Conservation (phyloP, 2,329 filamentous ascomycete species). For the Penicillium glabrum region DNA sequence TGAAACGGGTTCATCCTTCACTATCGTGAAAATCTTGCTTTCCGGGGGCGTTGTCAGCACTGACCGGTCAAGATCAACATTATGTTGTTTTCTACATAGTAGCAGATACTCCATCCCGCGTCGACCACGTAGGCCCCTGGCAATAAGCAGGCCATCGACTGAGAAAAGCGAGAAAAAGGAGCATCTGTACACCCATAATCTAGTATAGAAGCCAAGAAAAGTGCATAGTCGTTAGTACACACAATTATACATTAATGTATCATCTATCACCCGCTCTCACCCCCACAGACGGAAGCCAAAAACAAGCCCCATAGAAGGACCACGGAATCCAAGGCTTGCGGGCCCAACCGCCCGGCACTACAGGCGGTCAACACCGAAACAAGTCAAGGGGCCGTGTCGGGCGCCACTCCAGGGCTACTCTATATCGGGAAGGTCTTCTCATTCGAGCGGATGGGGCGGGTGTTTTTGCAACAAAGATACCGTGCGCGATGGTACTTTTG, state of each 20-base stretch:
- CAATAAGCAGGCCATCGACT: background rate
- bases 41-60: background rate
- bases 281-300: background rate
- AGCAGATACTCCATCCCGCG: background rate
- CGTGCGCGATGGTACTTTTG: conserved; percentile 1
- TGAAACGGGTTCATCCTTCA: background rate
- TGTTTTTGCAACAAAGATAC: background rate
- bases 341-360: background rate
- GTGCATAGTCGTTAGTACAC: background rate
- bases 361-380: background rate
- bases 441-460: conserved; percentile 1
- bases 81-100: background rate
- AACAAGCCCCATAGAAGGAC: background rate
- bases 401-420: background rate
- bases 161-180: background rate
- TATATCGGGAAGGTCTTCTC: background rate
- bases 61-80: background rate
- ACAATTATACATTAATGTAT: background rate
- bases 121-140: background rate
- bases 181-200: background rate
- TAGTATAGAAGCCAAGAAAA: background rate
- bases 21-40: background rate
- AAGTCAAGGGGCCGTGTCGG: background rate
- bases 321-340: background rate
- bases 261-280: background rate